Percentiles rank a stretch among this genome's conserved stretches.
Evolutionary conservation across 2,329 filamentous ascomycete genomes (phyloP).

Genomic region (Cladorrhinum sp.): DNA sequence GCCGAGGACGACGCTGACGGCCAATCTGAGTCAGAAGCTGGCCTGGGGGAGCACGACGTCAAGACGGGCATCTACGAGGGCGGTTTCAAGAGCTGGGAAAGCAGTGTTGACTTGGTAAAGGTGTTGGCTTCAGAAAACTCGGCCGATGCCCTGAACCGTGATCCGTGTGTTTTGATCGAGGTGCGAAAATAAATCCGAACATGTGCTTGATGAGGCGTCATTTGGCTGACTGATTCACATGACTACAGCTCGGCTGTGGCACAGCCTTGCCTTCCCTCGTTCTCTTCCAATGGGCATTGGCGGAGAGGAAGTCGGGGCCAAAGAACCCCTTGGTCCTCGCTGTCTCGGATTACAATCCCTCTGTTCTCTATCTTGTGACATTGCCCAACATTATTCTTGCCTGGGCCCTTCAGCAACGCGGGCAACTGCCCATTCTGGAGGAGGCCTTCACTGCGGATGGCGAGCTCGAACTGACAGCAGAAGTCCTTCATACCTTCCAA

Average conservation of each 20-base stretch:
- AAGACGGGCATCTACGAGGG: slow-evolving; percentile 81
- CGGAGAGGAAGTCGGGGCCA: slow-evolving; percentile 25
- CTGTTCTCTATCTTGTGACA: slow-evolving; percentile 74
- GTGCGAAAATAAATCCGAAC: slow-evolving; percentile 38
- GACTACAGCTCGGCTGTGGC: slow-evolving; percentile 67
- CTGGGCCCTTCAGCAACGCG: slow-evolving; percentile 54
- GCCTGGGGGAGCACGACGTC: slow-evolving; percentile 68
- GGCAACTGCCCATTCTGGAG: slow-evolving; percentile 37
- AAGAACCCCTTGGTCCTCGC: slow-evolving; percentile 53
- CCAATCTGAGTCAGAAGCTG: slow-evolving; percentile 40
- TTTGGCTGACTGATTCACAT: slow-evolving; percentile 29
- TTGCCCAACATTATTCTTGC: slow-evolving; percentile 73
- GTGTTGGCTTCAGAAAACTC: slow-evolving; percentile 49
- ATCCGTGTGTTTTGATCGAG: slow-evolving; percentile 50
- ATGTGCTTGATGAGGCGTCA: background rate
- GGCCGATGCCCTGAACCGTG: slow-evolving; percentile 33
- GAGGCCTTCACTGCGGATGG: slow-evolving; percentile 50
- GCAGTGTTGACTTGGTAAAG: slow-evolving; percentile 74
- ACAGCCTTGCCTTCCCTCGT: slow-evolving; percentile 71
- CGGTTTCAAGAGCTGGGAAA: slow-evolving; percentile 89
- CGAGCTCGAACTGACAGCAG: slow-evolving; percentile 62
- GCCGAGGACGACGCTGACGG: slow-evolving; percentile 54
- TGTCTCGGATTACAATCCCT: slow-evolving; percentile 76
- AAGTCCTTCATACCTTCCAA: slow-evolving; percentile 58
- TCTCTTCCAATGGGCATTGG: slow-evolving; percentile 60